Conservation (phyloP, 108 stramenopile genomes). For the Skeletonema menzelii region DNA sequence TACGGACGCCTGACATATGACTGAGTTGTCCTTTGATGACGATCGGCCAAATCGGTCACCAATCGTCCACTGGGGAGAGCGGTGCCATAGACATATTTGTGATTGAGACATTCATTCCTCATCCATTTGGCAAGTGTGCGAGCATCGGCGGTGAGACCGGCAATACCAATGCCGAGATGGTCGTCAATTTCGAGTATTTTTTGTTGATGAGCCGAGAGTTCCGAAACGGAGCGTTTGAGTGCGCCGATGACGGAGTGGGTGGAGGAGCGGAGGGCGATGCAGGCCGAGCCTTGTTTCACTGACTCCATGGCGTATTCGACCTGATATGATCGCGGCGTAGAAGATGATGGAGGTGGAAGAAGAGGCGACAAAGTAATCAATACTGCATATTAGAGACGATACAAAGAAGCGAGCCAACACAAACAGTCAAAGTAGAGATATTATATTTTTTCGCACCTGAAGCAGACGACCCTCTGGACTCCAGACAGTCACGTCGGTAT, state of each 20-base stretch:
- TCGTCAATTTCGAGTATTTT: conserved; percentile 97
- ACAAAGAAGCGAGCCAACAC: not conserved
- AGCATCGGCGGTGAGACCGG: conserved; percentile 98
- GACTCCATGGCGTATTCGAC: conserved; percentile 99
- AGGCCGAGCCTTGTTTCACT: conserved; percentile 97
- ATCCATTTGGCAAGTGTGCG: conserved; percentile 96
- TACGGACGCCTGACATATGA: conserved; percentile 98
- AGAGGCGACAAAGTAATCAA: too few relatives aligned
- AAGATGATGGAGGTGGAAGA: too few relatives aligned
- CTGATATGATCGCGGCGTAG: too few relatives aligned
- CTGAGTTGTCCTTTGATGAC: conserved; percentile 98
- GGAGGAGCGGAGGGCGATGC: conserved; percentile 88
- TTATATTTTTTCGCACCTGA: conserved; percentile 73
- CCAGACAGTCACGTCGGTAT: conserved; percentile 99
- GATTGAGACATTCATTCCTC: conserved; percentile 96
- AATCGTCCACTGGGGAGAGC: conserved; percentile 89
- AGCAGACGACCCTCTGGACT: conserved; percentile 98
- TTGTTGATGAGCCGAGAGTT: conserved; percentile 95
- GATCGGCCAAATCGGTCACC: conserved; percentile 95
- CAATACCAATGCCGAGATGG: conserved; percentile 96
- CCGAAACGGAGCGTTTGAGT: conserved; percentile 93
- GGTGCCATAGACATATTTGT: conserved; percentile 97
- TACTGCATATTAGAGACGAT: too few relatives aligned
- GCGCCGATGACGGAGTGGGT: conserved; percentile 93
- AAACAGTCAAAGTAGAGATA: too few relatives aligned